Evolutionary conservation across 2,329 filamentous ascomycete genomes (phyloP).

Genomic region (Colletotrichum scovillei): DNA sequence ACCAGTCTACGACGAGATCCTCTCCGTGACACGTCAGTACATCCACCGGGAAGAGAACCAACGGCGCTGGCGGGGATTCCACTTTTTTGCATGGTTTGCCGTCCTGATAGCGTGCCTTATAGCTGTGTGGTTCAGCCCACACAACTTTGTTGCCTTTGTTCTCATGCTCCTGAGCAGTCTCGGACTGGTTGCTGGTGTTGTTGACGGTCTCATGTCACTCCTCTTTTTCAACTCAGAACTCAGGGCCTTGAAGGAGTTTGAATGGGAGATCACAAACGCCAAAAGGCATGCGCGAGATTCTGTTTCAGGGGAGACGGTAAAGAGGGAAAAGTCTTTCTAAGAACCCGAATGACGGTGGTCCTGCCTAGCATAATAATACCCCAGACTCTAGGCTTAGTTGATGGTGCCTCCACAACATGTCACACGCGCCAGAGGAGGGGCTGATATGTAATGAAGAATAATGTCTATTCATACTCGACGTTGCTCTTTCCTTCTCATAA

Average conservation of each 20-base stretch:
- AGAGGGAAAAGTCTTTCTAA: neutral
- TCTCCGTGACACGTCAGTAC: conserved; percentile 77
- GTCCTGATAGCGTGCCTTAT: conserved; percentile 80
- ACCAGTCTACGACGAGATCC: conserved; percentile 70
- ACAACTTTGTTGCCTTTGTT: conserved; percentile 82
- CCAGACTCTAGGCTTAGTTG: neutral
- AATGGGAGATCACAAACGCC: conserved; percentile 88
- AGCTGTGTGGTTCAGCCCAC: conserved; percentile 86
- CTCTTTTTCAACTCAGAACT: conserved; percentile 90
- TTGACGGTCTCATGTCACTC: conserved; percentile 88
- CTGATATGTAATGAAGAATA: conserved; percentile 9
- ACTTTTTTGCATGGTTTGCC: conserved; percentile 77
- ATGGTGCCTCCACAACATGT: neutral
- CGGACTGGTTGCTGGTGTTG: conserved; percentile 77
- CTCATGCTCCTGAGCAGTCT: conserved; percentile 85
- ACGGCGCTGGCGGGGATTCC: conserved; percentile 75
- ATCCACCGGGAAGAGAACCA: conserved; percentile 77
- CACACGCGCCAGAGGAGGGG: neutral
- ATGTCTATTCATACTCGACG: conserved; percentile 27
- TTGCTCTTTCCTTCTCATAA: neutral
- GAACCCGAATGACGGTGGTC: neutral
- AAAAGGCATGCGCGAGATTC: conserved; percentile 46
- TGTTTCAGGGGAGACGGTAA: neutral
- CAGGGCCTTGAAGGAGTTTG: conserved; percentile 86
- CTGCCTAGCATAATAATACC: neutral